These are phyloP conservation scores for Dichomitus squalens DNA, from an alignment of 1,284 basidiomycete species.

Conservation along the genomic window DNA sequence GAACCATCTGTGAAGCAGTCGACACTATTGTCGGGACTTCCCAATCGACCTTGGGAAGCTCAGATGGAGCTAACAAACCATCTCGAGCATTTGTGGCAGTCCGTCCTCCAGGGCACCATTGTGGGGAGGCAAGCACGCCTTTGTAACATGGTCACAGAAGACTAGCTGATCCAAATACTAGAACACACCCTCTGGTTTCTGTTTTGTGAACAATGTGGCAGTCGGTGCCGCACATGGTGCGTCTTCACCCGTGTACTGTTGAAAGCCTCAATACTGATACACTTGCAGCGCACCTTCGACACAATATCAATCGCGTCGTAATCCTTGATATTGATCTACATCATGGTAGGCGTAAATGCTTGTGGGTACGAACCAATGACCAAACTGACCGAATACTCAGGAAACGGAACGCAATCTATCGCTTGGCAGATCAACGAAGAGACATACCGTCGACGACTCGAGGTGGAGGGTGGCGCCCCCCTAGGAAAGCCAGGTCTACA, in stretches of 20 bases:
- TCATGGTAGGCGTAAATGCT: conserved; percentile 56
- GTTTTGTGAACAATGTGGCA: conserved; percentile 93
- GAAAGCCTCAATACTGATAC: not conserved
- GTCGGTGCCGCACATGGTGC: conserved; percentile 89
- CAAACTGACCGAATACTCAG: conserved; percentile 39
- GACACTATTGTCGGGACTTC: conserved; percentile 54
- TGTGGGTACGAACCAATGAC: not conserved
- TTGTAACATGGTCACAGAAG: too few relatives aligned
- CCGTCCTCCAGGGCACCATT: conserved; percentile 91
- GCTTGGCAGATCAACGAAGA: conserved; percentile 93
- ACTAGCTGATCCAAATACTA: not conserved
- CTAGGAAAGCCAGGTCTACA: conserved; percentile 55
- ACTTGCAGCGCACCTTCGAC: conserved; percentile 71
- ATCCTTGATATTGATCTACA: conserved; percentile 96
- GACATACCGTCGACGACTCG: conserved; percentile 68
- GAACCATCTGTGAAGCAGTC: conserved; percentile 85
- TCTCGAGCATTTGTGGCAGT: conserved; percentile 78
- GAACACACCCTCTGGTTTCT: conserved; percentile 88
- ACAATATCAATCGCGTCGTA: conserved; percentile 79
- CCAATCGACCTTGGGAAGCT: conserved; percentile 11
- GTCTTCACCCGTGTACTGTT: conserved; percentile 3
- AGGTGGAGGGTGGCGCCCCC: conserved; percentile 43
- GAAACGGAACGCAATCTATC: conserved; percentile 93
- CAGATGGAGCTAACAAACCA: not conserved
- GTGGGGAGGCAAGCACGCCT: conserved; percentile 56